Evolutionary conservation across 1,284 basidiomycete genomes (phyloP).

Genomic region (Athelia psychrophila): DNA sequence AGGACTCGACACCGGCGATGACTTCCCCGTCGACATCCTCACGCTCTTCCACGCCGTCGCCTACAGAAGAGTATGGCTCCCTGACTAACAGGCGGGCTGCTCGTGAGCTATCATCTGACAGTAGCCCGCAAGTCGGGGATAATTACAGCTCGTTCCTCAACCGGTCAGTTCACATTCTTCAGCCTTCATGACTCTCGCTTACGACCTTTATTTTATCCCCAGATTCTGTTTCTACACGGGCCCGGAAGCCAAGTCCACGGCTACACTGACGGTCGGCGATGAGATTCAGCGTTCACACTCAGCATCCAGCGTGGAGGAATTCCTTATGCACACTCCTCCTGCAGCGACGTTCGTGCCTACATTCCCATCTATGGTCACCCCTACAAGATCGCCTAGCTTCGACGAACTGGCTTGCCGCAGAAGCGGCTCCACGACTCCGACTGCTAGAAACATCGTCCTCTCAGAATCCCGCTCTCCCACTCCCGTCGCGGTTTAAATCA

Average conservation of each 20-base stretch:
- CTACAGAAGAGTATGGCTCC: constrained; percentile 16
- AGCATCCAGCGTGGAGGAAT: constrained; percentile 51
- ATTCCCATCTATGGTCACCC: constrained; percentile 17
- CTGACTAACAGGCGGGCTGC: not conserved
- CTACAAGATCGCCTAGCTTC: constrained; percentile 27
- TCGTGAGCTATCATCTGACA: not conserved
- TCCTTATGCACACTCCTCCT: constrained; percentile 23
- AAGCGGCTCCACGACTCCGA: constrained; percentile 26
- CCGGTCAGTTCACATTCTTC: constrained; percentile 41
- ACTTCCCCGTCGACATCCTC: constrained; percentile 39
- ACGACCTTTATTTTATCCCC: not conserved
- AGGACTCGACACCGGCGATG: constrained; percentile 55
- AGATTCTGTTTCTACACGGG: constrained; percentile 83
- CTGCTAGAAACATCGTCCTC: constrained; percentile 11
- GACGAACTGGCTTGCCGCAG: constrained; percentile 23
- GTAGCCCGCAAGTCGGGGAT: constrained; percentile 19
- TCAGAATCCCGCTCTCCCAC: not conserved
- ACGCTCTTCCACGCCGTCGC: constrained; percentile 30
- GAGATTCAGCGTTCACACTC: constrained; percentile 50
- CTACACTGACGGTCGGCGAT: constrained; percentile 18
- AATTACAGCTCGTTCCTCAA: constrained; percentile 62
- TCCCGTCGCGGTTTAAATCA: not conserved
- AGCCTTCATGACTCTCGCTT: constrained; percentile 3
- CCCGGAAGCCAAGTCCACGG: constrained; percentile 18
- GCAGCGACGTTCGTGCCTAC: constrained; percentile 17